phyloP scores from a whole-genome alignment of 371 early-diverging fungal species.

The Mortierella sp. region DNA sequence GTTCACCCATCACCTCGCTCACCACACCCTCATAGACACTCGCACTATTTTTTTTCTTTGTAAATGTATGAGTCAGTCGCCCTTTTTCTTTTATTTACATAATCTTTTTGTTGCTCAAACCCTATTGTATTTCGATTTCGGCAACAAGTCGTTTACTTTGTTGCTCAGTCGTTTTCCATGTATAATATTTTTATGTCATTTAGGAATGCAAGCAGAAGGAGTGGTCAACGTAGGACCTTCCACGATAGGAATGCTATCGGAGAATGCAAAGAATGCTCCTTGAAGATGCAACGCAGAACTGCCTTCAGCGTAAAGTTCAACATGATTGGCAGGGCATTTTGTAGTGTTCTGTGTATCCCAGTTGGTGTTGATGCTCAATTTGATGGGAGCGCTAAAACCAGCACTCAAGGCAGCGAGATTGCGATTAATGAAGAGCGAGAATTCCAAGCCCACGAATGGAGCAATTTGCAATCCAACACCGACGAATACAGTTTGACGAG shows the following conservation, averaged over 20 bases:
- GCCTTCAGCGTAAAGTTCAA: constrained; percentile 25
- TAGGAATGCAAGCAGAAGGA: constrained; percentile 28
- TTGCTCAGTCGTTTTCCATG: background rate
- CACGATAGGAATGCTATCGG: constrained; percentile 17
- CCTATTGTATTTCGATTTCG: too few species aligned
- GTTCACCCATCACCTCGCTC: constrained; percentile 23
- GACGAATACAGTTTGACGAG: constrained; percentile 27
- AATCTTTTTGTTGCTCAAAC: background rate
- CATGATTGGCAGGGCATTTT: constrained; percentile 29
- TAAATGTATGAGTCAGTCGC: background rate
- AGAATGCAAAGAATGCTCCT: constrained; percentile 36
- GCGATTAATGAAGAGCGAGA: constrained; percentile 21
- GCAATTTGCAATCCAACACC: constrained; percentile 21
- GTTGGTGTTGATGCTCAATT: constrained; percentile 25
- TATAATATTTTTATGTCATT: background rate
- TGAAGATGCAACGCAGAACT: constrained; percentile 16
- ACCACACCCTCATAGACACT: constrained; percentile 14
- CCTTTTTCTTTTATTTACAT: too few species aligned
- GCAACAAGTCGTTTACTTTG: too few species aligned
- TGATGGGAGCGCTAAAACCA: constrained; percentile 26
- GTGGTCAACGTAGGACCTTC: constrained; percentile 17
- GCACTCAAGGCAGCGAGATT: constrained; percentile 19
- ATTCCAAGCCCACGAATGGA: constrained; percentile 19
- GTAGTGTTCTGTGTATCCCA: constrained; percentile 29
- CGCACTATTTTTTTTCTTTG: background rate